Evolutionary conservation across 2,329 filamentous ascomycete genomes (phyloP).

Genomic region (Didymosphaeria variabile): DNA sequence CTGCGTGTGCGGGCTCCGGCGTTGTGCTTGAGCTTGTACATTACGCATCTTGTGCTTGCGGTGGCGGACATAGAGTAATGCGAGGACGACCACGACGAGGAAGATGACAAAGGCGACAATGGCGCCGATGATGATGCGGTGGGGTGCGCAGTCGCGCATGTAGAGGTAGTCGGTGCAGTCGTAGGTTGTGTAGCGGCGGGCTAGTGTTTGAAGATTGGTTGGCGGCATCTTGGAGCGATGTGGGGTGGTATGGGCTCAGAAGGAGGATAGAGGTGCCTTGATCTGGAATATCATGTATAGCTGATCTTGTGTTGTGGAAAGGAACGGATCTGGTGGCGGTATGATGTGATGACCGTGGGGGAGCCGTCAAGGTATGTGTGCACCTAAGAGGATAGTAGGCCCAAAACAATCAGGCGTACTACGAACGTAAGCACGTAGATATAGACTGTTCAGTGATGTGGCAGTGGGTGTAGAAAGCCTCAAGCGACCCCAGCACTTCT

Average conservation of each 20-base stretch:
- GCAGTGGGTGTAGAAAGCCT: background rate
- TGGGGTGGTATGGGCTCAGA: background rate
- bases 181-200: slow-evolving; percentile 18
- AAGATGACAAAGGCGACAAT: slow-evolving; percentile 30
- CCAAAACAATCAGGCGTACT: too few relatives aligned
- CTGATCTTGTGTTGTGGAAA: too few relatives aligned
- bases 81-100: slow-evolving; percentile 26
- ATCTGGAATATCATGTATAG: background rate
- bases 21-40: background rate
- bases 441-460: background rate
- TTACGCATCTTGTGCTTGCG: slow-evolving; percentile 17
- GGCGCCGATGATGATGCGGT: slow-evolving; percentile 32
- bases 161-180: slow-evolving; percentile 24
- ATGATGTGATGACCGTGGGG: too few relatives aligned
- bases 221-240: background rate
- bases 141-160: slow-evolving; percentile 22
- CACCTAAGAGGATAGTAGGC: too few relatives aligned
- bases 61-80: slow-evolving; percentile 23
- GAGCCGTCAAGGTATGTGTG: too few relatives aligned
- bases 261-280: background rate
- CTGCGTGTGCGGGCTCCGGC: background rate
- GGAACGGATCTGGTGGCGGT: too few relatives aligned
- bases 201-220: slow-evolving; percentile 1
- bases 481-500: background rate
- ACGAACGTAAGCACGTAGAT: background rate